phyloP scores from a whole-genome alignment of 768 basidiomycete species.

The Chalciporus sphaerocephalus region DNA sequence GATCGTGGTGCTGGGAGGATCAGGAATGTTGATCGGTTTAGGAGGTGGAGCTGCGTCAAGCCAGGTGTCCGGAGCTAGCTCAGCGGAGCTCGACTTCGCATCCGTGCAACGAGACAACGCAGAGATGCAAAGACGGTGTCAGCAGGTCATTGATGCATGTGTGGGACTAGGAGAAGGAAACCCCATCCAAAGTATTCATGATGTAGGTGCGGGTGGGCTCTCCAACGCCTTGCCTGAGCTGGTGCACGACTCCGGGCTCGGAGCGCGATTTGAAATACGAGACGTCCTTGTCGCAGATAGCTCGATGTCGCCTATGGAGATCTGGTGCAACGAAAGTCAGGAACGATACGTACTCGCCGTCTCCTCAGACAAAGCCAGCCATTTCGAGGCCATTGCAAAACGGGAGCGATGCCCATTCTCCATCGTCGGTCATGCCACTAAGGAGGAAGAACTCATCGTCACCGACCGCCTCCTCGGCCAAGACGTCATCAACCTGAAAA shows the following conservation, averaged over 20 bases:
- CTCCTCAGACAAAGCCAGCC: slow-evolving; percentile 51
- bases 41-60: slow-evolving; percentile 97
- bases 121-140: slow-evolving; percentile 96
- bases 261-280: slow-evolving; percentile 89
- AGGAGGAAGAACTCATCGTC: slow-evolving; percentile 78
- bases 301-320: slow-evolving; percentile 98
- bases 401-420: slow-evolving; percentile 94
- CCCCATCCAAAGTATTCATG: slow-evolving; percentile 95
- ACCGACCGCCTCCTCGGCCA: slow-evolving; percentile 77
- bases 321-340: slow-evolving; percentile 99
- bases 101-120: slow-evolving; percentile 97
- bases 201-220: slow-evolving; percentile 95
- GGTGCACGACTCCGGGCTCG: slow-evolving; percentile 92
- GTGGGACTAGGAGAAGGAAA: slow-evolving; percentile 53
- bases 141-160: slow-evolving; percentile 96
- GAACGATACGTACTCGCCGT: slow-evolving; percentile 96
- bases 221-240: slow-evolving; percentile 96
- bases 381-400: slow-evolving; percentile 73
- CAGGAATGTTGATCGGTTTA: slow-evolving; percentile 92
- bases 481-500: slow-evolving; percentile 83
- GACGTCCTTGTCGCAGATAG: slow-evolving; percentile 89
- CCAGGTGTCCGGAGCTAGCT: slow-evolving; percentile 84
- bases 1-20: slow-evolving; percentile 90
- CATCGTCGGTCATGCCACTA: slow-evolving; percentile 83
- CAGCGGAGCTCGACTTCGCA: slow-evolving; percentile 93